Evolutionary conservation across 2,329 filamentous ascomycete genomes (phyloP).

Genomic region (Lachnellula willkommii): DNA sequence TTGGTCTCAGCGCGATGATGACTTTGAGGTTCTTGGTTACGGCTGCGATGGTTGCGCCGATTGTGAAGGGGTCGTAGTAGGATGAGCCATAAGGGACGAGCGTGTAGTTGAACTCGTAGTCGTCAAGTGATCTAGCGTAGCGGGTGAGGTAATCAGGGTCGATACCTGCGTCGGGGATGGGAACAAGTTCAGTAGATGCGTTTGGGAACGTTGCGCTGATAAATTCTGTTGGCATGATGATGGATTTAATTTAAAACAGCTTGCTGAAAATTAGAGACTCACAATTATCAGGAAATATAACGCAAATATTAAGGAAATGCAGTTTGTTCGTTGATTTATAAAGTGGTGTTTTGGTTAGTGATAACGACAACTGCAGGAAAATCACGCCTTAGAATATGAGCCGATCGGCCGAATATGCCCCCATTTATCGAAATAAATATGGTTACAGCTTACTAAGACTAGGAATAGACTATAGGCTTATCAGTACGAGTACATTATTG

Average conservation of each 20-base stretch:
- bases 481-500: too few relatives aligned
- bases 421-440: not conserved
- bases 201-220: constrained; percentile 55
- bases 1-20: constrained; percentile 57
- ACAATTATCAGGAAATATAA: not conserved
- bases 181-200: constrained; percentile 48
- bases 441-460: not conserved
- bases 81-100: constrained; percentile 54
- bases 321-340: not conserved
- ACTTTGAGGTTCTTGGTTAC: constrained; percentile 55
- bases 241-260: not conserved
- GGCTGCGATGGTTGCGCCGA: constrained; percentile 52
- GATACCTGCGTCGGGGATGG: constrained; percentile 47
- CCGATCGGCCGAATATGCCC: not conserved
- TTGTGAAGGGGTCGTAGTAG: constrained; percentile 52
- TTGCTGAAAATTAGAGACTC: not conserved
- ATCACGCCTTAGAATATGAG: constrained; percentile 9
- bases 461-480: not conserved
- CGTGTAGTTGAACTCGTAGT: constrained; percentile 58
- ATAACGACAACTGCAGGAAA: constrained; percentile 9
- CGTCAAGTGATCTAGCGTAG: constrained; percentile 53
- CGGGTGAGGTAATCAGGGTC: constrained; percentile 51
- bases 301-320: not conserved
- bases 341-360: not conserved
- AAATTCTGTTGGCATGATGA: constrained; percentile 47